Percentiles rank a stretch among this genome's conserved stretches.
phyloP scores from a whole-genome alignment of 345 rosid species.

The Carallia pectinifolia region DNA sequence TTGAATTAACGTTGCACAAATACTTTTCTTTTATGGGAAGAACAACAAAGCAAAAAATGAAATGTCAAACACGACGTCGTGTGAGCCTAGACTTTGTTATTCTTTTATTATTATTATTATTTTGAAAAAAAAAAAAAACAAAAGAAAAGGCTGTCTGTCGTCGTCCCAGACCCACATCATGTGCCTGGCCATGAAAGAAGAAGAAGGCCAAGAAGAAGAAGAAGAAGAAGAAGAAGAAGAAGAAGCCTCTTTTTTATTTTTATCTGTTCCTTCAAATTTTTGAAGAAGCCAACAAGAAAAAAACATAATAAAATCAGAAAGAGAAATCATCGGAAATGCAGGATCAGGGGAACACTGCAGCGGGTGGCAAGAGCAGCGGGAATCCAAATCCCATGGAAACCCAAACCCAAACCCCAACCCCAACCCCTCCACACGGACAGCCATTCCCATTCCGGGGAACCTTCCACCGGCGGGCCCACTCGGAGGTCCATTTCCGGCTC shows the following conservation, averaged over 20 bases:
- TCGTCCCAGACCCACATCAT: background rate
- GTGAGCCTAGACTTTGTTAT: too few relatives aligned
- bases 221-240: background rate
- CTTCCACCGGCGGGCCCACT: slow-evolving; percentile 33
- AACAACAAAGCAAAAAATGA: too few relatives aligned
- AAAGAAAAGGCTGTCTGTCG: background rate
- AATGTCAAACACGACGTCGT: too few relatives aligned
- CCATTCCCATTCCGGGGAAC: slow-evolving; percentile 20
- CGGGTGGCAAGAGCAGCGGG: background rate
- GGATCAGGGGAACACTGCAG: slow-evolving; percentile 27
- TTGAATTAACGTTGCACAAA: too few relatives aligned
- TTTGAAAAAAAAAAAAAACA: background rate
- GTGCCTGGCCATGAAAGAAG: background rate
- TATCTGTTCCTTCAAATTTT: slow-evolving; percentile 10
- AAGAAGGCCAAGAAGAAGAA: background rate
- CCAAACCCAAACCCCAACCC: background rate
- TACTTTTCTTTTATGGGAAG: too few relatives aligned
- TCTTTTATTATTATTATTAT: too few relatives aligned
- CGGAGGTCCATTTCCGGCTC: slow-evolving; percentile 26
- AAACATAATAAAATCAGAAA: too few relatives aligned
- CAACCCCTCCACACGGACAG: slow-evolving; percentile 14
- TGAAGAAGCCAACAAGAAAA: background rate
- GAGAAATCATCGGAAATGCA: slow-evolving; percentile 29
- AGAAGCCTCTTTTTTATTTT: background rate
- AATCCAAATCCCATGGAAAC: slow-evolving; percentile 5